Base-by-base conservation (phyloP, 176 grass and related monocot genomes). In the Juncus inflexus region DNA sequence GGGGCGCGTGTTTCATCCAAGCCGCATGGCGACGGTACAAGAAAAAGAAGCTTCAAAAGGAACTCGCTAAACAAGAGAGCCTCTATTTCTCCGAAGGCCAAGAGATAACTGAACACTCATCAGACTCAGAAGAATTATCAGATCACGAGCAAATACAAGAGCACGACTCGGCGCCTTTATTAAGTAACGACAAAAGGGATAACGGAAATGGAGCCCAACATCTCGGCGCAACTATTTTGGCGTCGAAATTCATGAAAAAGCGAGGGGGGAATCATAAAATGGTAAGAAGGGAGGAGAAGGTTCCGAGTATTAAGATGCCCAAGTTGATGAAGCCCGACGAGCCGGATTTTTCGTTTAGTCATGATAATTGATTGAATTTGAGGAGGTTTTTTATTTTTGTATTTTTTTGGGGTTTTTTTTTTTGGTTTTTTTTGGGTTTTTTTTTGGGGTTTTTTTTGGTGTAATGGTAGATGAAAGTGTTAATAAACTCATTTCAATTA, bases 281-380 rank as follows among this genome's bases (percentile, higher is more conserved):
- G 2, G 39, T 15, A 39, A 4, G 64, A 57, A 67, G 63, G 36
- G 55, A 60, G 7, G 72, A 83, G 9, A 79, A 79, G 5, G 81
- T 67, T 15, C 71, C 90, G 7, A 77, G 62, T 55, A 73, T 96
- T 8, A 85, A 87, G 79, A 65, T 91, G 62, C 83, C 89, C 9
- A 90, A 87, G 76, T 85, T 96, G 70, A 72, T 76, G 76, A 96
- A 96, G 74, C 91, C 91, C 2, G 87, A 87, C 51, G 91, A 96
- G 73, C 91, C 91, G 5, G 91, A 96, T 57, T 96, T 90, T 79
- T 90, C 87, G 4, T 50, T 90, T 42, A 76, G 74, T 66, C 50
- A 73, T 55, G 87, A 87, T 63, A 28, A 28, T 28, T 63, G 81
- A 90, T 67, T 65, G 40, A 56, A 68, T 90, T 42, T 86, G 59